These are phyloP conservation scores for Salvia miltiorrhiza DNA, from an alignment of 257 asterid species.

Conservation along the genomic window DNA sequence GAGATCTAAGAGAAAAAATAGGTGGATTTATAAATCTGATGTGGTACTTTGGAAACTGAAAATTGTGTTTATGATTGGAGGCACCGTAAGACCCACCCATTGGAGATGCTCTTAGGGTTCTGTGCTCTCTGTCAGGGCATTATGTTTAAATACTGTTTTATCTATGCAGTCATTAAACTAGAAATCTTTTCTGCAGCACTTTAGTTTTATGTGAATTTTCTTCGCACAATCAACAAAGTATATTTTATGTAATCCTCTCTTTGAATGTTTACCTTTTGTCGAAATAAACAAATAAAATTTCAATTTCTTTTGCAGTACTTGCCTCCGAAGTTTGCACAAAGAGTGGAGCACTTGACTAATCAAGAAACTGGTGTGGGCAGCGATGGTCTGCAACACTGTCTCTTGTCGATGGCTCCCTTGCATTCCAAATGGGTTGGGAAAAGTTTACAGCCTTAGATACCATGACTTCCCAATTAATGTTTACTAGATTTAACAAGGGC, in stretches of 20 bases:
- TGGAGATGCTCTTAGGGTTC: no score
- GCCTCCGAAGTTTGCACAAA: conserved; percentile 50
- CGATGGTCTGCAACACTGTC: conserved; percentile 43
- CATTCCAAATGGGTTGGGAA: conserved; percentile 61
- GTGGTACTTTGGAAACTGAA: no score
- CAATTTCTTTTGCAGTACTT: conserved; percentile 45
- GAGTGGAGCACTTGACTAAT: conserved; percentile 26
- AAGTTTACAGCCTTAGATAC: no score
- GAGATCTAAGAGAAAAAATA: no score
- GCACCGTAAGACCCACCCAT: no score
- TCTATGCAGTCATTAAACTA: background rate
- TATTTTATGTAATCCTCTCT: background rate
- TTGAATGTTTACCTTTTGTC: background rate
- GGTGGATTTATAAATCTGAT: no score
- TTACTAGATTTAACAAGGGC: no score
- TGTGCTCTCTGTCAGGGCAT: background rate
- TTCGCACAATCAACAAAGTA: no score
- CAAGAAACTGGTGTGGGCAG: conserved; percentile 37
- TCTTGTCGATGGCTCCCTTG: conserved; percentile 25
- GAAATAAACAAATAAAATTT: background rate
- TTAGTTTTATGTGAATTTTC: background rate
- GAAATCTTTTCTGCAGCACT: background rate
- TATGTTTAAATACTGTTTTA: background rate
- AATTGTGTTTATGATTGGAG: no score
- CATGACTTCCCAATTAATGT: no score